Evolutionary conservation across 208 protist genomes (phyloP).

Genomic region (Porcisia deanei): DNA sequence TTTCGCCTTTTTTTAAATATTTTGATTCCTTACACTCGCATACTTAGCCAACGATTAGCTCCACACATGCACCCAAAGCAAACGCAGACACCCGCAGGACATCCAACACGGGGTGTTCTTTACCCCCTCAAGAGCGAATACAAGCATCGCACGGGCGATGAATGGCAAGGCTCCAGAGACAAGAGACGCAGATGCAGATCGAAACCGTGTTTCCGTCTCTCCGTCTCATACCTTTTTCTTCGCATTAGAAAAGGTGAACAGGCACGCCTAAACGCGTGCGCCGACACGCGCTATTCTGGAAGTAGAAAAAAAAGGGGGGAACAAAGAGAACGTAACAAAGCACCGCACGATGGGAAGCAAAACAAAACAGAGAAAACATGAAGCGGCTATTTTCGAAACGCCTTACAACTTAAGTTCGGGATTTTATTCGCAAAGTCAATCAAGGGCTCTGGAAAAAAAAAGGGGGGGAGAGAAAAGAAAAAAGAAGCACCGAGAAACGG

Average conservation of each 20-base stretch:
- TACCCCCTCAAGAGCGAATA: neutral
- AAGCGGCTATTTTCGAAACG: neutral
- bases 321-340: neutral
- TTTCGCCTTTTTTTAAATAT: neutral
- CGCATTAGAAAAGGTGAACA: neutral
- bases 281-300: neutral
- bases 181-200: neutral
- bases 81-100: neutral
- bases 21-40: neutral
- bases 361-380: neutral
- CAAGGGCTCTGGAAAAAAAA: neutral
- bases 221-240: neutral
- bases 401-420: constrained; percentile 8
- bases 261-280: neutral
- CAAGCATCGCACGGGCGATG: neutral
- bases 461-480: neutral
- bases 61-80: neutral
- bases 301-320: neutral
- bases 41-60: neutral
- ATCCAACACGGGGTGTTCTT: neutral
- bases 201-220: neutral
- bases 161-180: neutral
- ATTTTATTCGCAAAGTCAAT: constrained; percentile 8
- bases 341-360: neutral
- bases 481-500: neutral